Evolutionary conservation across 164 flowering plant species (phyloP).

Genomic region (Platanus orientalis): DNA sequence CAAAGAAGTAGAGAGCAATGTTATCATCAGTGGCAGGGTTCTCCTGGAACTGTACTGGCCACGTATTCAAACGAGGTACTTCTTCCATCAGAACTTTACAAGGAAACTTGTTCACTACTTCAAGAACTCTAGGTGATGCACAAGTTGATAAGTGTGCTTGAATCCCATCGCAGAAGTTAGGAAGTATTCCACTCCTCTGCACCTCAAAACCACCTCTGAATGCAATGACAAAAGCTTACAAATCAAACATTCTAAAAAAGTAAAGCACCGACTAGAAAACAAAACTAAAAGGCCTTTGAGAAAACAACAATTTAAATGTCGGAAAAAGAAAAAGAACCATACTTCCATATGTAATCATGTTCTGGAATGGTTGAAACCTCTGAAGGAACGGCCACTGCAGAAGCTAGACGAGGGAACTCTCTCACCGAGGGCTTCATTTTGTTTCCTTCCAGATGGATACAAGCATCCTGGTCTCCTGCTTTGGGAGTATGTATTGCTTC

Average conservation of each 20-base stretch:
- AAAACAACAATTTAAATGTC: background rate
- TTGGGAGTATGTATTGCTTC: slow-evolving; percentile 22
- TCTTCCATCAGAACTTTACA: slow-evolving; percentile 52
- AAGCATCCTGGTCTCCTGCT: slow-evolving; percentile 11
- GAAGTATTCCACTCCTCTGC: slow-evolving; percentile 39
- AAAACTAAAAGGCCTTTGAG: too few relatives aligned
- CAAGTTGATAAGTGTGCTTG: slow-evolving; percentile 86
- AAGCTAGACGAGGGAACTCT: slow-evolving; percentile 19
- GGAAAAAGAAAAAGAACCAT: slow-evolving; percentile 28
- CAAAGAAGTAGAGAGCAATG: slow-evolving; percentile 89
- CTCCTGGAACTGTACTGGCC: slow-evolving; percentile 78
- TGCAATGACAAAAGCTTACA: background rate
- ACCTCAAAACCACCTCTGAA: slow-evolving; percentile 86
- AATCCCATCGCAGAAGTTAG: slow-evolving; percentile 56
- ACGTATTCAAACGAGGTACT: slow-evolving; percentile 62
- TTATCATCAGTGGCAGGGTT: slow-evolving; percentile 64
- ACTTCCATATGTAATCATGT: slow-evolving; percentile 87
- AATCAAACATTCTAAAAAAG: slow-evolving; percentile 7
- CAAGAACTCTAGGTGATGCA: slow-evolving; percentile 78
- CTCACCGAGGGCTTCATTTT: slow-evolving; percentile 15
- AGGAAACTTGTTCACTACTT: slow-evolving; percentile 55
- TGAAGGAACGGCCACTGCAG: slow-evolving; percentile 13
- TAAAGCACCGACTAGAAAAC: background rate
- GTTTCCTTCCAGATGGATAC: slow-evolving; percentile 21
- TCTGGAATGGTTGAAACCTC: slow-evolving; percentile 64